Evolutionary conservation across 1,284 basidiomycete genomes (phyloP), one percentile per base, ranked within the genome.

Genomic region (Apiotrichum sp.): DNA sequence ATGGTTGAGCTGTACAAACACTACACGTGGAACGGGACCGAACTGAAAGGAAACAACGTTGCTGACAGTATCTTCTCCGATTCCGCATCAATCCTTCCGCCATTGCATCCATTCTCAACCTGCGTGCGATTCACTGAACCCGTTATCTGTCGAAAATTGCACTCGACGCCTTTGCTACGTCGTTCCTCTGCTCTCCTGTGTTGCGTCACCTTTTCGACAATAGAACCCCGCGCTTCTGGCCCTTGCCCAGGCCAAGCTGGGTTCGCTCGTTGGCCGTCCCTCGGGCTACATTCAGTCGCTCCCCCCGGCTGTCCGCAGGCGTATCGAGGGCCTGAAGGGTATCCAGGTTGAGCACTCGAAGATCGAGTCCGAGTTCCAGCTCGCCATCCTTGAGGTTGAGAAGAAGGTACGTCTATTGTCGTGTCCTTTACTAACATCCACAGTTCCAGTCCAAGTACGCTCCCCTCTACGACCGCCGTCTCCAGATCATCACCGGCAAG

Each of bases 301-400:
- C 47, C 89, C 93, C 11, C 77, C 81, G 47, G 84, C 87, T 55
- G 84, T 95, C 67, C 90, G 89, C 78, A 81, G 86, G 73, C 88
- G 86, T 68, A 80, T 98, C 70, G 89, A 95, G 78, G 95, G 86
- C 41, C 81, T 98, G 69, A 96, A 97, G 78, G 95, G 93, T 58
- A 82, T 98, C 45, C 93, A 98, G 78, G 85, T 86, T 64, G 87
- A 93, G 80, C 92, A 97, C 78, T 85, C 86, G 68, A 89, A 93
- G 74, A 83, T 98, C 56, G 91, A 97, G 77, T 88, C 88, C 70
- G 84, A 93, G 80, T 96, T 95, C 83, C 97, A 98, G 79, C 85
- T 87, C 71, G 95, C 98, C 78, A 91, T 93, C 70, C 82, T 97
- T 57, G 92, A 95, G 78, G 83, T 98, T 56, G 93, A 98, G 82